Evolutionary conservation across 108 stramenopile genomes (phyloP).

Genomic region (Schizochytrium sp.): DNA sequence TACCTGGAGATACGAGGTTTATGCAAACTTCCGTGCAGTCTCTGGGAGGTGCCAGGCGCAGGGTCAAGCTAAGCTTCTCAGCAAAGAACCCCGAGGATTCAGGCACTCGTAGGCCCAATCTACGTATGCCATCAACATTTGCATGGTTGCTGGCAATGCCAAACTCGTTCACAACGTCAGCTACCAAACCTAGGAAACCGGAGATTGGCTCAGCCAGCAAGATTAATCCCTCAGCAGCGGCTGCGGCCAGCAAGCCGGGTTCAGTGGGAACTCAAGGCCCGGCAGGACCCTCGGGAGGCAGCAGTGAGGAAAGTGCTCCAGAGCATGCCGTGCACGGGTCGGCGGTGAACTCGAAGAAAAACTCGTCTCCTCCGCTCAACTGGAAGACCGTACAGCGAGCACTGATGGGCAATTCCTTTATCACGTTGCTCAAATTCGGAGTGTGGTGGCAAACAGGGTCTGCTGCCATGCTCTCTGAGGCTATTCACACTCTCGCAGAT

Average conservation of each 20-base stretch:
- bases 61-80: too few relatives aligned
- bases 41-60: too few relatives aligned
- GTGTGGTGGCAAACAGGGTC: constrained; percentile 89
- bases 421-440: constrained; percentile 86
- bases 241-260: neutral
- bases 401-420: constrained; percentile 88
- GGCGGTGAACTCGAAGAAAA: neutral
- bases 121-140: neutral
- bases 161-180: neutral
- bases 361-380: neutral
- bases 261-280: neutral
- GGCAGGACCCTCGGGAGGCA: too few relatives aligned
- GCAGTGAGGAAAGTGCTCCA: neutral
- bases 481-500: constrained; percentile 92
- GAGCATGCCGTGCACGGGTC: constrained; percentile 6
- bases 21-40: too few relatives aligned
- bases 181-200: neutral
- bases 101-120: neutral
- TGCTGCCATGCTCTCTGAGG: constrained; percentile 92
- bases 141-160: neutral
- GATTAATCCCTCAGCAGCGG: neutral
- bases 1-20: too few relatives aligned
- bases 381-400: constrained; percentile 73
- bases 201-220: neutral
- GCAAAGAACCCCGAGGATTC: too few relatives aligned